Evolutionary conservation across 2,329 filamentous ascomycete species (phyloP).

Genomic region (Cladophialophora carrionii): DNA sequence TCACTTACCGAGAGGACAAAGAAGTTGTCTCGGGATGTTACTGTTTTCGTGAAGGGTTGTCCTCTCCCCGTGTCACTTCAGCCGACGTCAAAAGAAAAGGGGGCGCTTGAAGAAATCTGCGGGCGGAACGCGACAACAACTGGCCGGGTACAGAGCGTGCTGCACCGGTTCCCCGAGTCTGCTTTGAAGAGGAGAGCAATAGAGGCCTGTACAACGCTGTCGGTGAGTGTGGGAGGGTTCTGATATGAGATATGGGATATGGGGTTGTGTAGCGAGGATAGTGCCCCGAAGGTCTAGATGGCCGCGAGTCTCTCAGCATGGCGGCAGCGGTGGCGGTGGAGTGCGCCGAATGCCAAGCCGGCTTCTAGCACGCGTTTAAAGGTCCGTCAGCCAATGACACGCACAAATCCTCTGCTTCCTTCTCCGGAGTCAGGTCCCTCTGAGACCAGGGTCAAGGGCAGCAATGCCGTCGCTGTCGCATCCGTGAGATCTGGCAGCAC

Average conservation of each 20-base stretch:
- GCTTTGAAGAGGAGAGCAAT: not conserved
- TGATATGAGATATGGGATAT: slow-evolving; percentile 1
- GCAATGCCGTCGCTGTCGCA: not conserved
- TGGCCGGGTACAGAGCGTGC: not conserved
- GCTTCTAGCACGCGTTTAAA: slow-evolving; percentile 5
- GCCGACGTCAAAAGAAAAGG: slow-evolving; percentile 27
- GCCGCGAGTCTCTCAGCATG: not conserved
- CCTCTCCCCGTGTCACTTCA: slow-evolving; percentile 28
- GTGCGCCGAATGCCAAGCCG: not conserved
- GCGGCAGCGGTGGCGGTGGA: not conserved
- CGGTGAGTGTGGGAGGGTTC: slow-evolving; percentile 8
- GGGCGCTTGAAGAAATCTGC: slow-evolving; percentile 9
- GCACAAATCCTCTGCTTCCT: not conserved
- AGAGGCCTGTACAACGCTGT: slow-evolving; percentile 13
- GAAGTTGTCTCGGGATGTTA: slow-evolving; percentile 35
- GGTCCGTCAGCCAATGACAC: not conserved
- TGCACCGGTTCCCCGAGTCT: not conserved
- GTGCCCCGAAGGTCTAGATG: slow-evolving; percentile 10
- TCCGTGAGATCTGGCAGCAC: slow-evolving; percentile 6
- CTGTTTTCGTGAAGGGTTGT: slow-evolving; percentile 24
- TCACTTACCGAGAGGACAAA: slow-evolving; percentile 35
- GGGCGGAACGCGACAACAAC: not conserved
- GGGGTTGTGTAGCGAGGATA: slow-evolving; percentile 25
- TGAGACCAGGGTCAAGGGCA: not conserved
- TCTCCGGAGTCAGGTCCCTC: not conserved